Evolutionary conservation across 2,329 filamentous ascomycete genomes (phyloP).

Genomic region (Metarhizium humberi): DNA sequence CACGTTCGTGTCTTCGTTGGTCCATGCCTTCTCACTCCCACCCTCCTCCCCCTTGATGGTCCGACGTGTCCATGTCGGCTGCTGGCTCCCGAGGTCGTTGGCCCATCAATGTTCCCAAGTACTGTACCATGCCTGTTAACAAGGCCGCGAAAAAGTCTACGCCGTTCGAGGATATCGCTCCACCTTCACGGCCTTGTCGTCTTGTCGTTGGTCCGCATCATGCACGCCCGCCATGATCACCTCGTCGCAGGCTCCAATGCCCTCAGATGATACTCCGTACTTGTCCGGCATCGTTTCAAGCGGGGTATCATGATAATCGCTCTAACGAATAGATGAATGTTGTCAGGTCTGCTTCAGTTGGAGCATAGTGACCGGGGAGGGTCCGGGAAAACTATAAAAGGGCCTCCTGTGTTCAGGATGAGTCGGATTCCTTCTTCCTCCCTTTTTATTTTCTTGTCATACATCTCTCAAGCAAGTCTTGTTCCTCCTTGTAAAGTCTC

Average conservation of each 20-base stretch:
- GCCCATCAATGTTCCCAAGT: background rate
- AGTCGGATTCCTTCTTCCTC: constrained; percentile 39
- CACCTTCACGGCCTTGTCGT: constrained; percentile 14
- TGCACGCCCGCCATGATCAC: constrained; percentile 24
- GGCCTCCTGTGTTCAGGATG: constrained; percentile 37
- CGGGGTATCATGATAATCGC: constrained; percentile 28
- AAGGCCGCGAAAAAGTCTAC: background rate
- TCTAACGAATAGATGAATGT: constrained; percentile 34
- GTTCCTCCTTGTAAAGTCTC: background rate
- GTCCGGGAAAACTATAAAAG: constrained; percentile 54
- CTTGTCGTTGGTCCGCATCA: constrained; percentile 23
- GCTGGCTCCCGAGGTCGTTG: constrained; percentile 5
- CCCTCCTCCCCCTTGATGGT: constrained; percentile 10
- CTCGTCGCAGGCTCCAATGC: constrained; percentile 16
- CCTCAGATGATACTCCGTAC: constrained; percentile 16
- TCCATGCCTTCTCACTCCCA: constrained; percentile 12
- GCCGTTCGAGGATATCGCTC: constrained; percentile 8
- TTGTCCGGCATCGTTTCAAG: constrained; percentile 21
- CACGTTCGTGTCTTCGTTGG: constrained; percentile 2
- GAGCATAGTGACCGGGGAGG: constrained; percentile 24
- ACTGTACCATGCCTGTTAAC: background rate
- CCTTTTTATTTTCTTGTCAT: constrained; percentile 25
- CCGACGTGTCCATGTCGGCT: constrained; percentile 2
- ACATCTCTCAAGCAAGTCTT: background rate
- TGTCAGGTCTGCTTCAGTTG: constrained; percentile 31